Conservation (phyloP, 1,284 basidiomycete species). For the Fomitopsis palustris region DNA sequence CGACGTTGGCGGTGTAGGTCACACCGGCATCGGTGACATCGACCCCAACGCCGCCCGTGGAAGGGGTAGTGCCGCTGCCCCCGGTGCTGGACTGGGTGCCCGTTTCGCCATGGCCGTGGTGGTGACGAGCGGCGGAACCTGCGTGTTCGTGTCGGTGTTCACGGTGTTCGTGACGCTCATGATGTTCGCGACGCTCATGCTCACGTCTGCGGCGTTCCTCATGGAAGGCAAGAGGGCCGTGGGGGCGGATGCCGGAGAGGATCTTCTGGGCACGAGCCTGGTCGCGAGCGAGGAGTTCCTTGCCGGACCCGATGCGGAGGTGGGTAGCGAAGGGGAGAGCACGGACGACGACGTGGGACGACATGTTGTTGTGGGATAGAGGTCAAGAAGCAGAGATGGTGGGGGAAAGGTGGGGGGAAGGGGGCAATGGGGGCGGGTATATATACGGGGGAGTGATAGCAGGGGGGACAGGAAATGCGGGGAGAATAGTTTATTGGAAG, state of each 20-base stretch:
- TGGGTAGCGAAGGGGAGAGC: slow-evolving; percentile 43
- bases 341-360: slow-evolving; percentile 28
- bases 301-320: slow-evolving; percentile 36
- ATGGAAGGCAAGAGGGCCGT: slow-evolving; percentile 40
- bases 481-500: not conserved
- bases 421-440: not conserved
- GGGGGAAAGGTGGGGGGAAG: not conserved
- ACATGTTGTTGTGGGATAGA: slow-evolving; percentile 6
- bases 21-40: slow-evolving; percentile 55
- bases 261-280: slow-evolving; percentile 51
- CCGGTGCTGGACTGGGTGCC: slow-evolving; percentile 5
- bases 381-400: not conserved
- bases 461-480: not conserved
- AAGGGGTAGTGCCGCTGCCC: slow-evolving; percentile 5
- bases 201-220: slow-evolving; percentile 24
- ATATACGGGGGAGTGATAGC: slow-evolving; percentile 1
- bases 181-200: slow-evolving; percentile 21
- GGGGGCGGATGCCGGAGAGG: slow-evolving; percentile 44
- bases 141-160: slow-evolving; percentile 15
- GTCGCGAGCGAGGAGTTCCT: slow-evolving; percentile 50
- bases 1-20: slow-evolving; percentile 50
- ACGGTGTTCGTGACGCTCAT: slow-evolving; percentile 17
- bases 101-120: slow-evolving; percentile 14
- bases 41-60: slow-evolving; percentile 31
- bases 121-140: not conserved